Conservation (phyloP, 192 early-diverging fungal species). For the Diversispora epigaea region DNA sequence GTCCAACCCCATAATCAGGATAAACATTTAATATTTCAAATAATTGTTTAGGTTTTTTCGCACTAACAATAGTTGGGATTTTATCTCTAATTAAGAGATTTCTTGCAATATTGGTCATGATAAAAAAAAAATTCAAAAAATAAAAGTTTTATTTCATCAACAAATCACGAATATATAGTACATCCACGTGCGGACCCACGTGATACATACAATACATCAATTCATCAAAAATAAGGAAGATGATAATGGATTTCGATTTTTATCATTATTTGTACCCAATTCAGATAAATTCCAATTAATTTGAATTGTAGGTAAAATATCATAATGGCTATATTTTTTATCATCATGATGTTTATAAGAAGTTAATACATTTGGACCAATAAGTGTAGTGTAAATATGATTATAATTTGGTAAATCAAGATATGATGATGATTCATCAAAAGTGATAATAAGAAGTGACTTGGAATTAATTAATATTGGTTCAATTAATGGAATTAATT, state of each 20-base stretch:
- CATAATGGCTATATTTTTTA: constrained; percentile 12
- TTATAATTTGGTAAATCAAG: constrained; percentile 7
- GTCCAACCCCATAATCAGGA: constrained; percentile 23
- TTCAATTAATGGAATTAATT: constrained; percentile 14
- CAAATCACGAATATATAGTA: no score
- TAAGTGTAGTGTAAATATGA: constrained; percentile 20
- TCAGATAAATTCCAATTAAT: constrained; percentile 21
- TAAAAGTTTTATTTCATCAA: no score
- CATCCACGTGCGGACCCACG: no score
- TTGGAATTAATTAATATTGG: constrained; percentile 13
- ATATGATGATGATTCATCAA: constrained; percentile 5
- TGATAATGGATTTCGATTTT: not conserved
- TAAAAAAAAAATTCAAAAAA: no score
- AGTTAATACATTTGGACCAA: constrained; percentile 29
- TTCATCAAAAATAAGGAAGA: not conserved
- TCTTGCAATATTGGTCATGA: constrained; percentile 21
- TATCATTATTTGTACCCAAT: constrained; percentile 6
- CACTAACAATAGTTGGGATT: not conserved
- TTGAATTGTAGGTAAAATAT: constrained; percentile 11
- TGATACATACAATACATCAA: no score
- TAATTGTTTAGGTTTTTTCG: constrained; percentile 5
- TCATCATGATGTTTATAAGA: constrained; percentile 15
- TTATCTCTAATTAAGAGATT: not conserved
- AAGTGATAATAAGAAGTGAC: constrained; percentile 22
- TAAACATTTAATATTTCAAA: constrained; percentile 20